phyloP scores from a whole-genome alignment of 2,329 filamentous ascomycete genomes.

The Xylariaceae sp. region DNA sequence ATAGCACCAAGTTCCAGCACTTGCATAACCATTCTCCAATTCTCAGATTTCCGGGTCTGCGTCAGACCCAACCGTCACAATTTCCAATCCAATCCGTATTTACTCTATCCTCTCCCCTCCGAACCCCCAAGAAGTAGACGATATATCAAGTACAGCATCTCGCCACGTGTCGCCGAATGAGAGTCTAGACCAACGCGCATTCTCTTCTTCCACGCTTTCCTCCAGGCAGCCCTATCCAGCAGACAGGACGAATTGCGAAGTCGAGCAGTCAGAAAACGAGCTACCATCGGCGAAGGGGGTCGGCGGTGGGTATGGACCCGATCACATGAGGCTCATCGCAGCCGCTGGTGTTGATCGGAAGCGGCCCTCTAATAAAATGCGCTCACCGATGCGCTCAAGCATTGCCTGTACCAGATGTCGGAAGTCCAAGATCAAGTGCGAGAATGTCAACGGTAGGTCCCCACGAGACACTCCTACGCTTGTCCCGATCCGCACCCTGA shows the following conservation, averaged over 20 bases:
- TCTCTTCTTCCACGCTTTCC: constrained; percentile 25
- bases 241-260: constrained; percentile 22
- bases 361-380: constrained; percentile 39
- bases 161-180: constrained; percentile 34
- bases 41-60: constrained; percentile 30
- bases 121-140: constrained; percentile 39
- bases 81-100: constrained; percentile 48
- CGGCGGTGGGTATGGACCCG: constrained; percentile 24
- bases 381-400: constrained; percentile 65
- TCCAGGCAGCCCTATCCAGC: constrained; percentile 27
- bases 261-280: constrained; percentile 26
- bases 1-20: constrained; percentile 9
- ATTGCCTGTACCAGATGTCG: constrained; percentile 75
- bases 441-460: constrained; percentile 62
- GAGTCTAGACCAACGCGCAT: constrained; percentile 33
- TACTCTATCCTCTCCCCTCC: constrained; percentile 48
- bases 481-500: no score
- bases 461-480: no score
- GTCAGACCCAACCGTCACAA: constrained; percentile 43
- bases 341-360: constrained; percentile 35
- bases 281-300: constrained; percentile 18
- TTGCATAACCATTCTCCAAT: constrained; percentile 16
- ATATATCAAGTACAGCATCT: constrained; percentile 29
- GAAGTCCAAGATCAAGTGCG: constrained; percentile 81
- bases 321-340: constrained; percentile 33